A percentile compares a stretch with the other conserved stretches of the same genome.
phyloP scores from a whole-genome alignment of 129 eudicot species.

The Saposhnikovia divaricata region DNA sequence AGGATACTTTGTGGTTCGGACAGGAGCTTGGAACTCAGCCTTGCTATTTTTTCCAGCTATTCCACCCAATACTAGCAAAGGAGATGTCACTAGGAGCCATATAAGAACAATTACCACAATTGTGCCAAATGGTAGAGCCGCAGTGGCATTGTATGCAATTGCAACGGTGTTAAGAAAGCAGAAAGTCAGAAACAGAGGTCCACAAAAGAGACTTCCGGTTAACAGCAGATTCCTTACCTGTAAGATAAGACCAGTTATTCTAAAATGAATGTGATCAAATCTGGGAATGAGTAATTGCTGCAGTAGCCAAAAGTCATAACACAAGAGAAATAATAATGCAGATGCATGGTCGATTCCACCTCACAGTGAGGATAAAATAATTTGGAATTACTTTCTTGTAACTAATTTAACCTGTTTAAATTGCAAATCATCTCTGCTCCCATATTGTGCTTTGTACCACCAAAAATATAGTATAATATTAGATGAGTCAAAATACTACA shows the following conservation, averaged over 20 bases:
- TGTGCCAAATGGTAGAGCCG: slow-evolving; percentile 43
- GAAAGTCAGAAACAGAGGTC: slow-evolving; percentile 38
- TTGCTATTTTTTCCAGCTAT: slow-evolving; percentile 48
- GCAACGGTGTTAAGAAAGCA: slow-evolving; percentile 48
- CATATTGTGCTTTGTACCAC: background rate
- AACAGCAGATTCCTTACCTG: slow-evolving; percentile 40
- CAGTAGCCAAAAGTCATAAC: background rate
- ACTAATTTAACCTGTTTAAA: background rate
- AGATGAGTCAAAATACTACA: background rate
- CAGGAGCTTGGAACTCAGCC: slow-evolving; percentile 43
- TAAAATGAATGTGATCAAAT: background rate
- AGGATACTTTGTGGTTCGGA: slow-evolving; percentile 38
- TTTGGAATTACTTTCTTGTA: background rate
- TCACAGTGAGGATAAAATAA: background rate
- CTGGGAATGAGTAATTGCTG: background rate
- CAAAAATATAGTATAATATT: background rate
- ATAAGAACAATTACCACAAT: slow-evolving; percentile 40
- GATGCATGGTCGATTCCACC: background rate
- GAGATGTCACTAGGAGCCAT: slow-evolving; percentile 40
- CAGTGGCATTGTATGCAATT: slow-evolving; percentile 36
- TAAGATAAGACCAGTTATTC: slow-evolving; percentile 1
- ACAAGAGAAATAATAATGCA: background rate
- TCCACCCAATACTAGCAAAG: slow-evolving; percentile 43
- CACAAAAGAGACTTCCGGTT: slow-evolving; percentile 39
- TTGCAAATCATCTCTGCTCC: background rate